phyloP scores from a whole-genome alignment of 441 rosid species.

The Brassica balearica region DNA sequence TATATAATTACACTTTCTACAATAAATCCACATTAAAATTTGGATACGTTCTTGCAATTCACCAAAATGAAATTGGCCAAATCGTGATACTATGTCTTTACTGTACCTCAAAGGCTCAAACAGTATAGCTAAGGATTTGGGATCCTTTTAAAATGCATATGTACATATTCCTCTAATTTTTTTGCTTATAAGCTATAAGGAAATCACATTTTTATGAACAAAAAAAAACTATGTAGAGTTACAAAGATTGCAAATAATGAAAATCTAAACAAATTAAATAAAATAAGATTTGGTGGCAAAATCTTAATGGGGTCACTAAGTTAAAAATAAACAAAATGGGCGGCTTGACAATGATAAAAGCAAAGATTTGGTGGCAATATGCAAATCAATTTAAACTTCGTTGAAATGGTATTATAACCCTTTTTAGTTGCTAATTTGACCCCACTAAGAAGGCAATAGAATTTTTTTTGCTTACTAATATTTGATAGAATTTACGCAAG shows the following conservation, averaged over 20 bases:
- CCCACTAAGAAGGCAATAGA: constrained; percentile 14
- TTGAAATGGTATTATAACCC: constrained; percentile 14
- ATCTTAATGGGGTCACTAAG: neutral
- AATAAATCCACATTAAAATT: neutral
- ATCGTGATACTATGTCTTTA: constrained; percentile 19
- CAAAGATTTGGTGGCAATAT: constrained; percentile 29
- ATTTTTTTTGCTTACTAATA: neutral
- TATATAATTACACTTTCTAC: neutral
- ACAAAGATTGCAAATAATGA: neutral
- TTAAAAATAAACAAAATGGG: neutral
- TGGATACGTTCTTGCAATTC: neutral
- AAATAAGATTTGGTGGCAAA: neutral
- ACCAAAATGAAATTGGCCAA: neutral
- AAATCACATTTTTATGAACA: neutral
- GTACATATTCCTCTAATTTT: neutral
- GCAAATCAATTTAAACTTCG: constrained; percentile 1
- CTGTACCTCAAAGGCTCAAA: constrained; percentile 10
- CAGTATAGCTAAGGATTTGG: neutral
- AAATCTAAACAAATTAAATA: neutral
- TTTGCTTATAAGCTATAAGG: neutral
- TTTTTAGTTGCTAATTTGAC: constrained; percentile 2
- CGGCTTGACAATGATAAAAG: constrained; percentile 32
- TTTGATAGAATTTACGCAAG: neutral
- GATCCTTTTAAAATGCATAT: neutral
- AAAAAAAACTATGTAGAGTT: neutral